Evolutionary conservation across 202 grass and related monocot genomes (phyloP).

Genomic region (Schoenoplectus tabernaemontani): DNA sequence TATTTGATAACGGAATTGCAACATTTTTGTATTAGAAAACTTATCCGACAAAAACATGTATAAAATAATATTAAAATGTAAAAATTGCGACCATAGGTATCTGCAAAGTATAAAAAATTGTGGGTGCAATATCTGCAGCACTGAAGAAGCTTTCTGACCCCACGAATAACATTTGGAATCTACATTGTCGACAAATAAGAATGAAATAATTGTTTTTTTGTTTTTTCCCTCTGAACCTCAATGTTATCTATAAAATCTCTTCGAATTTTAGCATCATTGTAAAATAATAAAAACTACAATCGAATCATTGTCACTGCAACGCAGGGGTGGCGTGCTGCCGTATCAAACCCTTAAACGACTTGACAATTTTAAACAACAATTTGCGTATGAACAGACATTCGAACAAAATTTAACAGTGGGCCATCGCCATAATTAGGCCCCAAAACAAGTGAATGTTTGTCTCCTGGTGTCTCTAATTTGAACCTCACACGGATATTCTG

Average conservation of each 20-base stretch:
- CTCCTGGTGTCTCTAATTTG: background rate
- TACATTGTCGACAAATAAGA: background rate
- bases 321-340: too few relatives aligned
- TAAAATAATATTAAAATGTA: too few relatives aligned
- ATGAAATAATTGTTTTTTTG: background rate
- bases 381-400: background rate
- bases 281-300: background rate
- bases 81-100: too few relatives aligned
- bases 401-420: background rate
- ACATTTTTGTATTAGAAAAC: too few relatives aligned
- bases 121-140: background rate
- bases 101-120: too few relatives aligned
- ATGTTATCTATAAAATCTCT: background rate
- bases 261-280: background rate
- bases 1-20: too few relatives aligned
- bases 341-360: background rate
- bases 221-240: background rate
- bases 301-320: too few relatives aligned
- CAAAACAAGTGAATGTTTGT: constrained; percentile 15
- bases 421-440: constrained; percentile 17
- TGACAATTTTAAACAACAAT: background rate
- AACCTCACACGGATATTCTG: background rate
- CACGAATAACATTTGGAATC: background rate
- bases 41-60: too few relatives aligned
- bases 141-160: background rate